Percentiles rank a stretch among this genome's conserved stretches.
Evolutionary conservation across 1,139 yeast genomes (phyloP).

Genomic region (Chernovozyma sophiae-reginae): DNA sequence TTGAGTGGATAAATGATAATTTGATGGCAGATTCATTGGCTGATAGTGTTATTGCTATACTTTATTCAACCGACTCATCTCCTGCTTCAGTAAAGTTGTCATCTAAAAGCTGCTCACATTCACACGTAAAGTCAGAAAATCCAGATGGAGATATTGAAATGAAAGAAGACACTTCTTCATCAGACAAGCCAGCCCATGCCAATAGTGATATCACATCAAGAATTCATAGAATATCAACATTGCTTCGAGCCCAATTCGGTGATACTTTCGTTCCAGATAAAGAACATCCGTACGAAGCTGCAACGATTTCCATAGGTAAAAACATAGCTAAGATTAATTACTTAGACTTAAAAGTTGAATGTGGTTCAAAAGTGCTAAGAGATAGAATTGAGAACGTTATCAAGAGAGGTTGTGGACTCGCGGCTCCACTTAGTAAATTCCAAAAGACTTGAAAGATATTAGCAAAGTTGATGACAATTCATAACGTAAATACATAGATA

Average conservation of each 20-base stretch:
- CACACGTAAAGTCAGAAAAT: constrained; percentile 20
- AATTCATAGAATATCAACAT: constrained; percentile 56
- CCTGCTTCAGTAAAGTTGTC: constrained; percentile 92
- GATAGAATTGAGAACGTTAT: constrained; percentile 82
- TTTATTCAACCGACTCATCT: constrained; percentile 87
- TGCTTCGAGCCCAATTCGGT: constrained; percentile 86
- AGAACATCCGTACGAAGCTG: constrained; percentile 38
- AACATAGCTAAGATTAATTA: constrained; percentile 69
- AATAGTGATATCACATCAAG: constrained; percentile 46
- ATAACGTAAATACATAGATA: too few relatives aligned
- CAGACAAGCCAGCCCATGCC: constrained; percentile 25
- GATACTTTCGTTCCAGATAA: constrained; percentile 50
- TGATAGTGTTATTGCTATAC: constrained; percentile 85
- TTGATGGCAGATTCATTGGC: constrained; percentile 87
- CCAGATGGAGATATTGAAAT: constrained; percentile 11
- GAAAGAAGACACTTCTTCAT: constrained; percentile 12
- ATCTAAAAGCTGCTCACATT: constrained; percentile 53
- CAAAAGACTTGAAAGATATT: constrained; percentile 18
- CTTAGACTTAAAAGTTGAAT: constrained; percentile 61
- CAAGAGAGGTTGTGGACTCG: constrained; percentile 71
- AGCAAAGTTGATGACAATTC: too few relatives aligned
- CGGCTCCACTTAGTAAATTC: constrained; percentile 64
- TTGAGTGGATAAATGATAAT: constrained; percentile 90
- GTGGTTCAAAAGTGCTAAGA: constrained; percentile 70
- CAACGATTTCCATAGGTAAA: constrained; percentile 65